Conservation (phyloP, 768 basidiomycete species). For the Pleurotus tuber-regium region DNA sequence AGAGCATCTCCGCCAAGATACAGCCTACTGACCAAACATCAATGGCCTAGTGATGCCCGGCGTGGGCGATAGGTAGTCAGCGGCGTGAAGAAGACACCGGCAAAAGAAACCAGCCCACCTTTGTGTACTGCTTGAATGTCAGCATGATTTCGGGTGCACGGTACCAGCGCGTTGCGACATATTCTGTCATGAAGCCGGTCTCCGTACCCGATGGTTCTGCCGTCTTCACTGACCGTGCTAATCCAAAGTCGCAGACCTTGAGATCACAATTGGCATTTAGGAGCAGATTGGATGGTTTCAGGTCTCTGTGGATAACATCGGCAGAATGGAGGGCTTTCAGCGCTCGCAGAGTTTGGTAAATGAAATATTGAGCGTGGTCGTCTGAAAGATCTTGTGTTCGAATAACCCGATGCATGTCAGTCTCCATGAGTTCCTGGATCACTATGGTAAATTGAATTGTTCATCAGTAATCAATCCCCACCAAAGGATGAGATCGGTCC, state of each 20-base stretch:
- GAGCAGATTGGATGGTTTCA: conserved; percentile 97
- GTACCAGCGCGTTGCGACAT: conserved; percentile 96
- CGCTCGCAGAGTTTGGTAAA: conserved; percentile 83
- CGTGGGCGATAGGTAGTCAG: conserved; percentile 18
- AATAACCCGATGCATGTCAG: conserved; percentile 96
- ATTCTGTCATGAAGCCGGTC: conserved; percentile 93
- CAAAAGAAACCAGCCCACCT: too few relatives aligned
- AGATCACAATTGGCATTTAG: conserved; percentile 96
- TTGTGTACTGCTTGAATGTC: conserved; percentile 98
- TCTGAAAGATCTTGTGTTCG: conserved; percentile 93
- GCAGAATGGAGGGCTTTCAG: conserved; percentile 96
- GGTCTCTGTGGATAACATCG: conserved; percentile 93
- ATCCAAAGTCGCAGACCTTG: conserved; percentile 94
- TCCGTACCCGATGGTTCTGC: conserved; percentile 84
- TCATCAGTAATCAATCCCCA: not conserved
- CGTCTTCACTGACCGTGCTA: conserved; percentile 86
- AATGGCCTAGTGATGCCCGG: conserved; percentile 54
- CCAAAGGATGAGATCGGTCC: not conserved
- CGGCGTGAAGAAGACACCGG: too few relatives aligned
- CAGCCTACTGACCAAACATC: conserved; percentile 89
- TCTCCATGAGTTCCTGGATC: conserved; percentile 93
- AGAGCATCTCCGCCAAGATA: conserved; percentile 96
- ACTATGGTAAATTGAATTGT: conserved; percentile 37
- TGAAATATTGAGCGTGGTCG: conserved; percentile 93
- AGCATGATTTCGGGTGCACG: conserved; percentile 99